Conservation (phyloP, 257 asterid genomes). For the Nicotiana undulata region DNA sequence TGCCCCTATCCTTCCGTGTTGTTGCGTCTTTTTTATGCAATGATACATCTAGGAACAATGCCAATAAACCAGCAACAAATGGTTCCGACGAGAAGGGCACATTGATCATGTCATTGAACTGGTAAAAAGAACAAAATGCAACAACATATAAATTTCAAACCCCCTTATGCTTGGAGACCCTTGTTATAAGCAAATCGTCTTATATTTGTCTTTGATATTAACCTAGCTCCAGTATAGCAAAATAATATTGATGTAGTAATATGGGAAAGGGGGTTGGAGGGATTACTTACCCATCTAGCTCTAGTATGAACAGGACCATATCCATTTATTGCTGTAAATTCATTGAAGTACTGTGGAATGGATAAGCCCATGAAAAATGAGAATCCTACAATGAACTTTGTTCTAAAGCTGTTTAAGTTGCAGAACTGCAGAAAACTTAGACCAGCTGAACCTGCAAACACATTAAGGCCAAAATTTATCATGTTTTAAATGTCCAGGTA, state of each 20-base stretch:
- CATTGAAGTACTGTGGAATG: conserved; percentile 87
- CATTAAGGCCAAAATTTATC: not conserved
- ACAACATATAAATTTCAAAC: too few species aligned
- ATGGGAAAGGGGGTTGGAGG: not conserved
- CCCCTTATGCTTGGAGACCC: not conserved
- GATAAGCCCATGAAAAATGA: conserved; percentile 93
- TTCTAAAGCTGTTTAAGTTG: conserved; percentile 79
- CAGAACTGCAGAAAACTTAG: conserved; percentile 79
- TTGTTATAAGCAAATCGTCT: not conserved
- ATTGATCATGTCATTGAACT: conserved; percentile 93
- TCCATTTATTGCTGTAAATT: conserved; percentile 38
- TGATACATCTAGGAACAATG: conserved; percentile 53
- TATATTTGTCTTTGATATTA: not conserved
- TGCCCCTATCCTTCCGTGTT: conserved; percentile 71
- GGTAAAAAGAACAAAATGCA: not conserved
- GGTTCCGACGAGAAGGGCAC: conserved; percentile 79
- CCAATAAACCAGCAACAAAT: conserved; percentile 69
- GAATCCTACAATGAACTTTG: conserved; percentile 77
- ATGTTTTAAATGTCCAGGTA: not conserved
- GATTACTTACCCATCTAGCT: conserved; percentile 81
- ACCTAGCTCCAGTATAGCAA: not conserved
- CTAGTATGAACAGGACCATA: conserved; percentile 72
- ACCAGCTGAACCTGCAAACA: conserved; percentile 69
- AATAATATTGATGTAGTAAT: not conserved
- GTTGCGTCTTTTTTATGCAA: conserved; percentile 56